Base-by-base conservation (phyloP, 495 filamentous ascomycete genomes). In the Cladorrhinum samala region DNA sequence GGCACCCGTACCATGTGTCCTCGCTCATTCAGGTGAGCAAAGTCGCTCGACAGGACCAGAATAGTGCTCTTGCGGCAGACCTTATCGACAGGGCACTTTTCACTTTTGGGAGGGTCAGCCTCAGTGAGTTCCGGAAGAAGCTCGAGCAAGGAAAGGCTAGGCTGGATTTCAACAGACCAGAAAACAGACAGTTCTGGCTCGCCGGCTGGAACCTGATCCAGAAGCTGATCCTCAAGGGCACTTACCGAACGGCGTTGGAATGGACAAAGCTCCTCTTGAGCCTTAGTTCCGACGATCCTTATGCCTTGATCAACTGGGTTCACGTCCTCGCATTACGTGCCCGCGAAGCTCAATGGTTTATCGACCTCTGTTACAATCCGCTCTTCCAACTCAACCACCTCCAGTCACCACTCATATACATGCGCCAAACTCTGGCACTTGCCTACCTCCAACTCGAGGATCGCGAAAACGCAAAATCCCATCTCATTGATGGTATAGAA, bases 101-200 rank as follows among this genome's bases (percentile, higher is more conserved):
- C 72, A 88, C 87, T 25, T 93, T 99, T 62, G 93, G 93, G 14
- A 80, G 94, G 9, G 87, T 89, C 4, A 79, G 85, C 1, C 83
- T 91, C 52, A 90, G 88, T 9, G 81, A 84, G 1, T 98, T 97
- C 63, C 74, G 78, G 13, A 80, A 75, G 25, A 81, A 82, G 49
- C 72, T 97, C n/a, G 78, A 84, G 48, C 78, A 86, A 66, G 93
- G 94, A 11, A 84, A 82, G 57, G 89, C 88, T 9, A 75, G 84
- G 38, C 72, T 98, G 33, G 83, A 89, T 64, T 97, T 96, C 62
- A 61, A 74, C 17, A 72, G 87, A 21, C 81, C 81, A 8, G 91
- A 93, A 67, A 97, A 96, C 63, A 80, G 93, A 38, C 92, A 99
- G 63, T 82, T 99, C 46, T 96, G 83, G 83, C 82, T 96, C 41